These are phyloP conservation scores for Claviceps citrina DNA, from an alignment of 2,329 filamentous ascomycete species.

Conservation along the genomic window DNA sequence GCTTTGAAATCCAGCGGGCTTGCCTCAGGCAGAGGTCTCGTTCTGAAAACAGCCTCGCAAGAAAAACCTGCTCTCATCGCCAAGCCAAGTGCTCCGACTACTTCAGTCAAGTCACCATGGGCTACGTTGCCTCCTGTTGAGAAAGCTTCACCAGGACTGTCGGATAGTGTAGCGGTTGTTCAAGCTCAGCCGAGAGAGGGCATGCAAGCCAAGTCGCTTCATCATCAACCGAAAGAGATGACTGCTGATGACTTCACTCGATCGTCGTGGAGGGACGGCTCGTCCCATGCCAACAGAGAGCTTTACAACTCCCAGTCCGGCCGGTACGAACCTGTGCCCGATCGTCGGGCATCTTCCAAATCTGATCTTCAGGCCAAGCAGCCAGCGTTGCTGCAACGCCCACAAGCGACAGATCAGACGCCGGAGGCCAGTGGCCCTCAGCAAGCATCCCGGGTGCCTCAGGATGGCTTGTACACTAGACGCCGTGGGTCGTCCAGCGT, in stretches of 20 bases:
- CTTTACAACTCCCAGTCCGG: conserved; percentile 92
- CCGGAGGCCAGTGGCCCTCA: conserved; percentile 78
- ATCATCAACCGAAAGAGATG: conserved; percentile 57
- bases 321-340: conserved; percentile 74
- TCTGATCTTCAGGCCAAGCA: conserved; percentile 54
- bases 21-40: conserved; percentile 42
- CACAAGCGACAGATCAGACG: conserved; percentile 47
- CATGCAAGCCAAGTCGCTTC: conserved; percentile 37
- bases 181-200: conserved; percentile 39
- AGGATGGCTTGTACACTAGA: conserved; percentile 54
- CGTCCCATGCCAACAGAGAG: conserved; percentile 49
- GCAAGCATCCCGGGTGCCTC: conserved; percentile 56
- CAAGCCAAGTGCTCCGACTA: conserved; percentile 50
- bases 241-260: conserved; percentile 88
- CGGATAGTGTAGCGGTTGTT: conserved; percentile 35
- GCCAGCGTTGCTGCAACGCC: conserved; percentile 64
- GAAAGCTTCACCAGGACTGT: conserved; percentile 53
- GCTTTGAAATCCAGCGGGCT: conserved; percentile 30
- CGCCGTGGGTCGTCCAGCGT: conserved; percentile 82
- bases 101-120: conserved; percentile 82
- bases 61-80: conserved; percentile 61
- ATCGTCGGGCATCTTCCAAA: conserved; percentile 56
- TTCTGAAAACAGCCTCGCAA: conserved; percentile 46
- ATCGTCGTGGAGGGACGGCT: conserved; percentile 61
- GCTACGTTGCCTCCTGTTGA: conserved; percentile 74